Evolutionary conservation across 2,329 filamentous ascomycete species (phyloP).

Genomic region (Onygenales sp.): DNA sequence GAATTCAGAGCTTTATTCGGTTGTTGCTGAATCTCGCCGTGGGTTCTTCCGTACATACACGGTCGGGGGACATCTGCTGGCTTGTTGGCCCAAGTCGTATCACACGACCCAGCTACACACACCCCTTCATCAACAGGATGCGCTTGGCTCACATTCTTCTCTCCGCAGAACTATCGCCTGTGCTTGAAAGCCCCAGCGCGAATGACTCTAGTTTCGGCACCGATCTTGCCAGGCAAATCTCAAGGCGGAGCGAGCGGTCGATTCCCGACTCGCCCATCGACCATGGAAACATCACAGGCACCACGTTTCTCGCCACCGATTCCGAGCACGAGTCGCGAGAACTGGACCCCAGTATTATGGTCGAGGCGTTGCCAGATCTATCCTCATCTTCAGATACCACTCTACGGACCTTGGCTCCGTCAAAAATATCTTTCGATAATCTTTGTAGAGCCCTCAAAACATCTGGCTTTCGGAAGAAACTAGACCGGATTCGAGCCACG

Average conservation of each 20-base stretch:
- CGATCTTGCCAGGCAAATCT: constrained; percentile 1
- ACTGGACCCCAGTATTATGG: constrained; percentile 7
- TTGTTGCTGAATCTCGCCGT: too few species aligned
- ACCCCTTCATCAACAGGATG: not conserved
- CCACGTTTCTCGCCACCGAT: constrained; percentile 7
- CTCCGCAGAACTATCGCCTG: not conserved
- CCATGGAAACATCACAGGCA: constrained; percentile 10
- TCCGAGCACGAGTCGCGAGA: constrained; percentile 6
- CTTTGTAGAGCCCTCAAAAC: constrained; percentile 4
- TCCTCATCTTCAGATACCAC: constrained; percentile 5
- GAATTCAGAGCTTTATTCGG: too few species aligned
- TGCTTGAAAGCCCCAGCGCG: not conserved
- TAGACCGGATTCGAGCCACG: constrained; percentile 4
- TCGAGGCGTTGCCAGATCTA: constrained; percentile 9
- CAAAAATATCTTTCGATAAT: constrained; percentile 5
- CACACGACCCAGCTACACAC: too few species aligned
- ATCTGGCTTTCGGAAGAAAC: constrained; percentile 1
- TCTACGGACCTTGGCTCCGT: constrained; percentile 5
- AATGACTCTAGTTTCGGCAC: not conserved
- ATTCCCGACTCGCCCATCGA: constrained; percentile 5
- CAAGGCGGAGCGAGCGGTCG: constrained; percentile 4
- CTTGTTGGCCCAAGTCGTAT: too few species aligned
- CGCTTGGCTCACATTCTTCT: not conserved
- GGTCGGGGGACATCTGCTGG: too few species aligned
- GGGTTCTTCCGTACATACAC: too few species aligned